A percentile compares a stretch with the other conserved stretches of the same genome.
Evolutionary conservation across 352 stramenopile genomes (phyloP).

Genomic region (Phytophthora brassicae): DNA sequence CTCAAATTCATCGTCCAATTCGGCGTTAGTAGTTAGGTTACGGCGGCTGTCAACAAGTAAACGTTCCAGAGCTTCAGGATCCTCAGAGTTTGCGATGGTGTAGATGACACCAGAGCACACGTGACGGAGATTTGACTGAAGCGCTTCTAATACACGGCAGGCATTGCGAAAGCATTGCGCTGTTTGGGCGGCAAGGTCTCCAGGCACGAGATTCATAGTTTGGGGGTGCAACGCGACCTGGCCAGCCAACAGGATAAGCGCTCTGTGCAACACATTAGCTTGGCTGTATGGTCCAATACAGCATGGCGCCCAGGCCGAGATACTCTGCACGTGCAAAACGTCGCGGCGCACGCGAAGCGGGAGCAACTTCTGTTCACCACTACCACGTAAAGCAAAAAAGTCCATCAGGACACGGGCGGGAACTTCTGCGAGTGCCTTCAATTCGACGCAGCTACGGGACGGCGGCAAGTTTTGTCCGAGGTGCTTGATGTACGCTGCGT

Average conservation of each 20-base stretch:
- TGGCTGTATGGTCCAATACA: constrained; percentile 99
- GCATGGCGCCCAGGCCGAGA: constrained; percentile 96
- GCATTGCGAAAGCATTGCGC: constrained; percentile 69
- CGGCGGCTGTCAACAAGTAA: constrained; percentile 25
- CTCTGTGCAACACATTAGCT: constrained; percentile 92
- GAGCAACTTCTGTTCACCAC: constrained; percentile 61
- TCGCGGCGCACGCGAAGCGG: constrained; percentile 66
- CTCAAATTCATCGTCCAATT: constrained; percentile 58
- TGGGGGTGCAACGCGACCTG: constrained; percentile 95
- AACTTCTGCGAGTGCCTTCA: constrained; percentile 52
- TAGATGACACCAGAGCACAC: constrained; percentile 71
- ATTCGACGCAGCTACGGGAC: constrained; percentile 87
- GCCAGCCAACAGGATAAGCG: constrained; percentile 94
- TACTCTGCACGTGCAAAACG: constrained; percentile 96
- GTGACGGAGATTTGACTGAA: constrained; percentile 81
- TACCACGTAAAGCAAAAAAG: constrained; percentile 85
- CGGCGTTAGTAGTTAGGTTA: constrained; percentile 44
- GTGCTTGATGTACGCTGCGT: constrained; percentile 92
- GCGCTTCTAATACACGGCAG: constrained; percentile 64
- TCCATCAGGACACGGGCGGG: constrained; percentile 87
- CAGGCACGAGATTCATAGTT: constrained; percentile 91
- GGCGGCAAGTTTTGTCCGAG: constrained; percentile 86
- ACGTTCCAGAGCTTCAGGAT: constrained; percentile 33
- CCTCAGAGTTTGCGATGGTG: constrained; percentile 34
- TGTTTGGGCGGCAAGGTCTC: constrained; percentile 42